Evolutionary conservation across 176 grass and related monocot species (phyloP).

Genomic region (Cenchrus fungigraminus): DNA sequence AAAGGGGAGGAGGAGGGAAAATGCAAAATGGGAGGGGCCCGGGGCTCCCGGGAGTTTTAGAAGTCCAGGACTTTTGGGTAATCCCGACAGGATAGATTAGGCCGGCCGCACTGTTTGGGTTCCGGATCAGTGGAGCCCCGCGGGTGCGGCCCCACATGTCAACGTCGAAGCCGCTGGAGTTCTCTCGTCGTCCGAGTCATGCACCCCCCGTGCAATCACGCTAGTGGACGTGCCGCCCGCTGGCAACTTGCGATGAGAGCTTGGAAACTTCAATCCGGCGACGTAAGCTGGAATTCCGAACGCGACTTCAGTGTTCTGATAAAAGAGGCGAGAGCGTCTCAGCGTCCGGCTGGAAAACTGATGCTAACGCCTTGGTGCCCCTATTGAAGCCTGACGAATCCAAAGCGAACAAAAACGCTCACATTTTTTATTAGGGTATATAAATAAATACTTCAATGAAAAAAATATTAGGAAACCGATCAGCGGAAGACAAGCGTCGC

Average conservation of each 20-base stretch:
- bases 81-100: not conserved
- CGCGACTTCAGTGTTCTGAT: not conserved
- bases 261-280: not conserved
- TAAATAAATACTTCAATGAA: not conserved
- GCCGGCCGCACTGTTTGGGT: not conserved
- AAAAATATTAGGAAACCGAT: not conserved
- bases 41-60: not conserved
- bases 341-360: not conserved
- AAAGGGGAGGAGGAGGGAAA: not conserved
- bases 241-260: not conserved
- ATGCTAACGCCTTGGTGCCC: not conserved
- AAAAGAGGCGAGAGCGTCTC: not conserved
- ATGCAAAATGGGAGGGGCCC: not conserved
- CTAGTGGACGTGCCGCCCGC: not conserved
- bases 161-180: constrained; percentile 18
- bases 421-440: not conserved
- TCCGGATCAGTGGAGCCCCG: not conserved
- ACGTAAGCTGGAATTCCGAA: not conserved
- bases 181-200: constrained; percentile 36
- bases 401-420: constrained; percentile 4
- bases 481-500: constrained; percentile 32
- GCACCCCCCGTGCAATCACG: not conserved
- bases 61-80: not conserved
- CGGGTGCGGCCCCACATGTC: constrained; percentile 2
- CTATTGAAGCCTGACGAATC: not conserved